Percentiles rank a stretch among this genome's conserved stretches.
These are phyloP conservation scores for Saccharata proteae DNA, from an alignment of 2,329 filamentous ascomycete genomes.

Conservation along the genomic window DNA sequence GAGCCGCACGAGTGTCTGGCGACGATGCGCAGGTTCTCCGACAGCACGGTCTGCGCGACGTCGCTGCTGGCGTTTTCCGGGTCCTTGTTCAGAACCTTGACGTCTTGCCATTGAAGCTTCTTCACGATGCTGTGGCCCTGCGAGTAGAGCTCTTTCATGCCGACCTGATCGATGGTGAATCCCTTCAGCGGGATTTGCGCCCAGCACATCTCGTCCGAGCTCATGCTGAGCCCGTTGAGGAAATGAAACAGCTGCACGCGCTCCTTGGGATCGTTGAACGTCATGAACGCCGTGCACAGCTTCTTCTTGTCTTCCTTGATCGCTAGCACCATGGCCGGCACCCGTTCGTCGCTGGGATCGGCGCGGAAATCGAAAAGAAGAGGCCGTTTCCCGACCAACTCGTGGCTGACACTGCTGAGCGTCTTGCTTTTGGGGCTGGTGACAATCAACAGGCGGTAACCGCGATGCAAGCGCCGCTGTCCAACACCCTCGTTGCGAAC, in stretches of 20 bases:
- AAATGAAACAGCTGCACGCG: constrained; percentile 60
- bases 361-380: constrained; percentile 60
- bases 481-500: constrained; percentile 62
- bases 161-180: constrained; percentile 50
- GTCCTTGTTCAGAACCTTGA: constrained; percentile 61
- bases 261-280: constrained; percentile 63
- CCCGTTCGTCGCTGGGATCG: constrained; percentile 48
- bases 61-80: constrained; percentile 43
- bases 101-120: constrained; percentile 49
- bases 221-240: constrained; percentile 59
- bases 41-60: constrained; percentile 56
- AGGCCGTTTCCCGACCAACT: constrained; percentile 51
- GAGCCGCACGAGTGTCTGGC: constrained; percentile 65
- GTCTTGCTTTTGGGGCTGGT: constrained; percentile 68
- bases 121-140: constrained; percentile 28
- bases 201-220: constrained; percentile 56
- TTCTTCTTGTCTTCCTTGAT: constrained; percentile 47
- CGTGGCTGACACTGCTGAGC: constrained; percentile 63
- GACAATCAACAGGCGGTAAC: constrained; percentile 66
- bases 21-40: constrained; percentile 63
- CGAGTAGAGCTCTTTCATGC: constrained; percentile 33
- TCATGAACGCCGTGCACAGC: constrained; percentile 57
- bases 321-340: constrained; percentile 57
- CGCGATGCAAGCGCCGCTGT: constrained; percentile 60
- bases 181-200: constrained; percentile 55